phyloP scores from a whole-genome alignment of 169 alveolate species.

The Babesia bovis region DNA sequence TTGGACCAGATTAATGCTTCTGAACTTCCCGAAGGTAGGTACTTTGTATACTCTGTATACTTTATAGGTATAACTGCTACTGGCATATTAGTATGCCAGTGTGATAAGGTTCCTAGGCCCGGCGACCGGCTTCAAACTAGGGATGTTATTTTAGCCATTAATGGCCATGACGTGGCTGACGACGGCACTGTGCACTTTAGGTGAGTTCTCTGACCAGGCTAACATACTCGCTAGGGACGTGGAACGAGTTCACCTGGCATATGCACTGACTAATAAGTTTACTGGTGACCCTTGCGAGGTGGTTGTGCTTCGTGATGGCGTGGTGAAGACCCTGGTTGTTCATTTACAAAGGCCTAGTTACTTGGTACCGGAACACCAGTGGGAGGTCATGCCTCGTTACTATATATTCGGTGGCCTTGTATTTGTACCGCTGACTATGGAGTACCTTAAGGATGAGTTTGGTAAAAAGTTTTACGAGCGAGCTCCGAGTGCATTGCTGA shows the following conservation, averaged over 20 bases:
- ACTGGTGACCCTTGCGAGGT: conserved; percentile 68
- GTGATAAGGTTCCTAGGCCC: conserved; percentile 44
- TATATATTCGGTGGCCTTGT: conserved; percentile 83
- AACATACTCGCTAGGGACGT: conserved; percentile 31
- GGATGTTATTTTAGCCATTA: conserved; percentile 78
- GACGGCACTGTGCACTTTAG: conserved; percentile 83
- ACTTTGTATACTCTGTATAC: conserved; percentile 16
- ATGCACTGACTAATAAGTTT: conserved; percentile 68
- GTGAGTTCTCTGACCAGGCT: conserved; percentile 31
- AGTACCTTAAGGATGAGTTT: conserved; percentile 68
- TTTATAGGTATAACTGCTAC: conserved; percentile 60
- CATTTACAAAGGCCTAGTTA: conserved; percentile 67
- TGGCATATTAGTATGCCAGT: conserved; percentile 70
- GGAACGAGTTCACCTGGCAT: conserved; percentile 75
- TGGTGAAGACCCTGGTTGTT: conserved; percentile 56
- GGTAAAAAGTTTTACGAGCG: conserved; percentile 67
- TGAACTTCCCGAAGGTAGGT: conserved; percentile 53
- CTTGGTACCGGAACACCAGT: conserved; percentile 80
- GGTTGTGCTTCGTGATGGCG: conserved; percentile 61
- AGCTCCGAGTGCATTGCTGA: conserved; percentile 47
- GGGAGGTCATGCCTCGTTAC: conserved; percentile 81
- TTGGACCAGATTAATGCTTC: conserved; percentile 35
- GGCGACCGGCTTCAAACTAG: conserved; percentile 24
- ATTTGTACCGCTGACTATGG: conserved; percentile 77
- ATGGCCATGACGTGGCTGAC: conserved; percentile 78